Base-by-base conservation (phyloP, 1,139 yeast species). In the Nakaseomyces delphensis region DNA sequence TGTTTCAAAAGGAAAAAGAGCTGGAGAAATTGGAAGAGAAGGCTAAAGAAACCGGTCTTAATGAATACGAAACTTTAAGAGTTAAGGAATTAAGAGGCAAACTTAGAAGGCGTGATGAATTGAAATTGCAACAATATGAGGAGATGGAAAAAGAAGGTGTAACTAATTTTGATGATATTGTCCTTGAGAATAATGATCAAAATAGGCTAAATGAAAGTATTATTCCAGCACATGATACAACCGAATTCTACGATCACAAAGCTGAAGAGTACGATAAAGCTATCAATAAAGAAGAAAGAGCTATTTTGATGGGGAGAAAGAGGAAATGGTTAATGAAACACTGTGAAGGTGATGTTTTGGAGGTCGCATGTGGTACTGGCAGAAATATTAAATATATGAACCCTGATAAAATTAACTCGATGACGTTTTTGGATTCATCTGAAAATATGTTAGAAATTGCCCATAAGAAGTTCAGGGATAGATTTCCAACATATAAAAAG, bases 341-440 rank as follows among this genome's bases (percentile, higher is more conserved):
- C 48, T 74, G 83, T 41, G 65, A 69, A 46, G 97, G 97, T 23
- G 96, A 87, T 59, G 96, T 87, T 1, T 67, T 91, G 46, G 98
- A 93, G 63, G 91, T 89, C 14, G 83, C 96, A 0, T 85, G 95
- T 59, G 98, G 98, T 44, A 91, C 98, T 0, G 98, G 98, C 3
- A 74, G 98, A 61, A 91, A 91, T 58, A 73, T 89, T 47, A 79
- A 83, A 39, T 87, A 82, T 59, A 66, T 87, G 51, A 71, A 79
- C 43, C 74, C 81, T 20, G 71, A 73, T 2, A 60, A 68, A 20
- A 68, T 89, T 36, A 70, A 73, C 36, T 82, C 95, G 0, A 73
- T 85, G 30, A 91, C 97, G 0, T 86, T 84, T 55, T 65, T 89
- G 39, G 98, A 91, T 60, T 76, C 96, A 1, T 83, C 96, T 0